Base-by-base conservation (phyloP, 768 basidiomycete genomes). In the Leccinum broughii region DNA sequence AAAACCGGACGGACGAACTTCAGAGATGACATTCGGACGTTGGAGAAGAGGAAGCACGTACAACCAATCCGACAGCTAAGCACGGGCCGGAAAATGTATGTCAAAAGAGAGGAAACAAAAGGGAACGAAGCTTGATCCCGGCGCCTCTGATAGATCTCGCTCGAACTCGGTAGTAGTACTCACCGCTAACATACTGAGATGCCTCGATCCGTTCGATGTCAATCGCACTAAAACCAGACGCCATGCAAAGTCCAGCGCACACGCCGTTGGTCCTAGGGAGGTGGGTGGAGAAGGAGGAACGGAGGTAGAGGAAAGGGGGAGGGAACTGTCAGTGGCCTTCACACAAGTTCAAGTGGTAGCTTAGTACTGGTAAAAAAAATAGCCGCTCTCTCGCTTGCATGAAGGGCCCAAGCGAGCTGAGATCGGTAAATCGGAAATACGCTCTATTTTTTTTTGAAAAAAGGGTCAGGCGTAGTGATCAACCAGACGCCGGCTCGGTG, bases 131-230 rank as follows among this genome's bases (percentile, higher is more conserved):
- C 5, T 6, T n/a, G 10, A 44, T 44, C n/a, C 41, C n/a, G 30
- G 30, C 30, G 41, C 41, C n/a, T 44, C 41, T n/a, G 8, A 41
- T 41, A n/a, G 41, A 41, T n/a, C 41, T 41, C 6, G 17, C 41
- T 44, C n/a, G n/a, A 10, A 20, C n/a, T 44, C n/a, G 44, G 44
- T 20, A 6, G 44, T 26, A 22, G 34, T 15, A 51, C 71, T 58
- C 58, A 74, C 71, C 71, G 39, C 66, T 66, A 54, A 72, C 37
- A 49, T 72, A 72, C 48, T 65, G 62, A 9, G 70, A 65, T 3
- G 62, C 70, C 28, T 52, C 8, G 17, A 68, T n/a, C 9, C 14
- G 58, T 30, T 61, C 52, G 26, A 68, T 1, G 11, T 64, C 51
- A 24, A 20, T 17, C 11, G 37, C 8, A 15, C 14, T 53, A 32